A percentile compares a stretch with the other conserved stretches of the same genome.
phyloP scores from a whole-genome alignment of 2,329 filamentous ascomycete genomes.

The Apiospora rasikravindrae region DNA sequence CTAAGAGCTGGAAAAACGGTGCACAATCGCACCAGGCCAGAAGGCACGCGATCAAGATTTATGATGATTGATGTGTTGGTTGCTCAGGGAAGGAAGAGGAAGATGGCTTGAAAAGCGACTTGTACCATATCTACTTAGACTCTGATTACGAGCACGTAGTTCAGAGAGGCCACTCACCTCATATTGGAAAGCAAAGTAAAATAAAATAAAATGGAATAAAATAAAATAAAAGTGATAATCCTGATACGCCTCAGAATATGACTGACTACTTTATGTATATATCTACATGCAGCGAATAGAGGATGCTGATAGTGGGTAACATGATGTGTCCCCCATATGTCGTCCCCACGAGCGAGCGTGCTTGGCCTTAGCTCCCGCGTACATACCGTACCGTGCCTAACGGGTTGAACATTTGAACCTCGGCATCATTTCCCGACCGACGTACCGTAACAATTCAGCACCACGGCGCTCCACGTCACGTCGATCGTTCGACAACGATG shows the following conservation, averaged over 20 bases:
- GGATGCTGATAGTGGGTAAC: background rate
- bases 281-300: too few relatives aligned
- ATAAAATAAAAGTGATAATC: background rate
- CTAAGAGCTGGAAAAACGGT: background rate
- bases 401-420: background rate
- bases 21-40: background rate
- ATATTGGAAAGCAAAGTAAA: conserved; percentile 5
- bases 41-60: background rate
- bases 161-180: conserved; percentile 15
- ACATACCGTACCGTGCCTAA: background rate
- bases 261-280: background rate
- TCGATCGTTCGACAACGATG: conserved; percentile 4
- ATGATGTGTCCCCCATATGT: too few relatives aligned
- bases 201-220: too few relatives aligned
- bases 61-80: background rate
- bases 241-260: background rate
- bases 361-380: conserved; percentile 1
- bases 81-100: background rate
- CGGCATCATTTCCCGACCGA: conserved; percentile 11
- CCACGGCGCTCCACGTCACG: background rate
- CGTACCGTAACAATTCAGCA: background rate
- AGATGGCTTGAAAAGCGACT: background rate
- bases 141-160: conserved; percentile 7
- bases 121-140: conserved; percentile 2
- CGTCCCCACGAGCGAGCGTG: background rate